Evolutionary conservation across 192 early-diverging fungal genomes (phyloP), one percentile per base, ranked within the genome.

Genomic region (Coemansia sp.): DNA sequence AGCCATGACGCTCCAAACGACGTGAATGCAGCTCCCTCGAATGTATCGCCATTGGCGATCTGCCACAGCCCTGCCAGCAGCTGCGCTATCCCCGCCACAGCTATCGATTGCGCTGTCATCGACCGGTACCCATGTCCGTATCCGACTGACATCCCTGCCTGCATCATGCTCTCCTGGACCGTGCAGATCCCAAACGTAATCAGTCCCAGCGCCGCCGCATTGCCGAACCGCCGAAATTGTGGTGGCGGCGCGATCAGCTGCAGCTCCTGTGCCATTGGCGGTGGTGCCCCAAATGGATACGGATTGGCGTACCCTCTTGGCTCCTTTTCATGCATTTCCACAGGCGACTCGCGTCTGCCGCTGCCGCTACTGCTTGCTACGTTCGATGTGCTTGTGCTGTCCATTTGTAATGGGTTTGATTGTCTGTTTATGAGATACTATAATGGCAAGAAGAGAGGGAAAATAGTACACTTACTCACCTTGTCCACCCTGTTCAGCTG

Each of bases 211-310:
- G 75, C 75, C 2, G 75, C 75, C 0, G 75, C 75, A 30, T 78
- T 78, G 52, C 75, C 75, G 31, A 78, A 78, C 23, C 75, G 65
- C n/a, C 75, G 75, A 41, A 78, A 78, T 69, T 78, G 75, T 6
- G 65, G 57, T 0, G 75, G 75, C 3, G 75, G 75, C 6, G 75
- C 75, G 4, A 78, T 55, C 15, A 78, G 63, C n/a, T 70, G 75
- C 27, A 78, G 67, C 53, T 78, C 75, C 17, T 61, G 65, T 3
- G 74, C 68, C 2, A 11, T 42, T 8, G 44, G 29, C 9, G 14
- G 30, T 17, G 52, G 52, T 11, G 19, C 4, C 0, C 52, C 30
- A 15, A 19, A 30, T 14, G 52, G 52, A 30, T 54, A 54, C 4
- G 52, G 52, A 30, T 54, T 48, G 44, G 10, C 7, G 11, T 48